Evolutionary conservation across 176 grass and related monocot genomes (phyloP).

Genomic region (Triticum turgidum): DNA sequence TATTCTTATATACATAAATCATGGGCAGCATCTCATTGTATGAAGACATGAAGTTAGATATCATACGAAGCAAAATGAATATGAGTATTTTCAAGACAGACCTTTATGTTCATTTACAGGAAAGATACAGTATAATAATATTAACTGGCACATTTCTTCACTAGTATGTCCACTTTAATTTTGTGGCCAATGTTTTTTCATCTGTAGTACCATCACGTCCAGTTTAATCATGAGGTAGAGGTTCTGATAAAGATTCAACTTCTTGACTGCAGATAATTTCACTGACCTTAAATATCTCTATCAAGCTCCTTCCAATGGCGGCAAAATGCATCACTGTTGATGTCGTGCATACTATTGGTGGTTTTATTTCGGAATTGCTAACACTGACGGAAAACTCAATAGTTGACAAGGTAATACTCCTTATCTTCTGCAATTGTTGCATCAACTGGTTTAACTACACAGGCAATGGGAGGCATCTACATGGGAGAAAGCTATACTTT

Average conservation of each 20-base stretch:
- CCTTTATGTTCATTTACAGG: not conserved
- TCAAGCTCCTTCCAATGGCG: conserved; percentile 50
- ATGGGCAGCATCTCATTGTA: not conserved
- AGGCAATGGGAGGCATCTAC: not conserved
- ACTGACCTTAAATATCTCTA: conserved; percentile 55
- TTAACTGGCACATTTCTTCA: not conserved
- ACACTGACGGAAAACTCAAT: conserved; percentile 53
- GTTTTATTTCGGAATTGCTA: conserved; percentile 60
- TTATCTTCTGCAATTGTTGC: conserved; percentile 11
- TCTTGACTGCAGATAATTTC: conserved; percentile 68
- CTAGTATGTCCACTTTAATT: not conserved
- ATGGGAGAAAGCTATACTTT: not conserved
- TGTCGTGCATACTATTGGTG: conserved; percentile 32
- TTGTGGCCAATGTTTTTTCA: not conserved
- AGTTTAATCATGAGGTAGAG: not conserved
- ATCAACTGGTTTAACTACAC: conserved; percentile 29
- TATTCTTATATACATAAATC: conserved; percentile 13
- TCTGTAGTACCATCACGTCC: not conserved
- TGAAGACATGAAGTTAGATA: not conserved
- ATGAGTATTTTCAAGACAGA: not conserved
- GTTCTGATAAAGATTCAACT: conserved; percentile 34
- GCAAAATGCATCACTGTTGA: conserved; percentile 38
- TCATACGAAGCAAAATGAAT: not conserved
- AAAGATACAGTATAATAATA: not conserved
- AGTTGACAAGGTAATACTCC: conserved; percentile 60